Evolutionary conservation across 257 asterid genomes (phyloP).

Genomic region (Solanum etuberosum): DNA sequence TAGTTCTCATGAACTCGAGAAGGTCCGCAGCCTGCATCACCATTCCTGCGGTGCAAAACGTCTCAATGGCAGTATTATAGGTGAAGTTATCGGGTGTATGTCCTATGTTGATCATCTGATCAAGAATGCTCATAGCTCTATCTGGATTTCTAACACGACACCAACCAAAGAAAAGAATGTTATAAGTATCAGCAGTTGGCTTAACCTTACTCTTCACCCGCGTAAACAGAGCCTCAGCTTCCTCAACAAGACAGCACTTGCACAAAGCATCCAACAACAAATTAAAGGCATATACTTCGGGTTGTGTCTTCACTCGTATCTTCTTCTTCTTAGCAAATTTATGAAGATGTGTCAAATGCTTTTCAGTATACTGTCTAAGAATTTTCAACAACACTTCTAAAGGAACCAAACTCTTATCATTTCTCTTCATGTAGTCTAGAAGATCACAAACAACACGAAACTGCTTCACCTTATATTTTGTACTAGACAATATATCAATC

Average conservation of each 20-base stretch:
- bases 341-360: slow-evolving; percentile 74
- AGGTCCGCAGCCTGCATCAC: slow-evolving; percentile 59
- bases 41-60: slow-evolving; percentile 85
- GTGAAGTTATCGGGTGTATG: slow-evolving; percentile 68
- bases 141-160: slow-evolving; percentile 73
- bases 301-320: slow-evolving; percentile 83
- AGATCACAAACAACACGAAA: slow-evolving; percentile 76
- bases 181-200: slow-evolving; percentile 71
- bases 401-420: slow-evolving; percentile 48
- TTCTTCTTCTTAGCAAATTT: slow-evolving; percentile 82
- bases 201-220: slow-evolving; percentile 53
- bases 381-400: slow-evolving; percentile 49
- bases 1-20: slow-evolving; percentile 65
- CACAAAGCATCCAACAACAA: slow-evolving; percentile 77
- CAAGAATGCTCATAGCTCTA: slow-evolving; percentile 57
- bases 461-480: slow-evolving; percentile 85
- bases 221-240: slow-evolving; percentile 58
- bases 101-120: slow-evolving; percentile 70
- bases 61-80: slow-evolving; percentile 77
- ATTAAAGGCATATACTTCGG: slow-evolving; percentile 74
- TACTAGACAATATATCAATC: slow-evolving; percentile 76
- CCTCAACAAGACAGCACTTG: slow-evolving; percentile 82
- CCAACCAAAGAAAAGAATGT: slow-evolving; percentile 85
- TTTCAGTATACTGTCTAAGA: slow-evolving; percentile 63
- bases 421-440: slow-evolving; percentile 78